Evolutionary conservation across 805 yeast genomes (phyloP), one percentile per base, ranked within the genome.

Genomic region (Pichia gijzeniarum): DNA sequence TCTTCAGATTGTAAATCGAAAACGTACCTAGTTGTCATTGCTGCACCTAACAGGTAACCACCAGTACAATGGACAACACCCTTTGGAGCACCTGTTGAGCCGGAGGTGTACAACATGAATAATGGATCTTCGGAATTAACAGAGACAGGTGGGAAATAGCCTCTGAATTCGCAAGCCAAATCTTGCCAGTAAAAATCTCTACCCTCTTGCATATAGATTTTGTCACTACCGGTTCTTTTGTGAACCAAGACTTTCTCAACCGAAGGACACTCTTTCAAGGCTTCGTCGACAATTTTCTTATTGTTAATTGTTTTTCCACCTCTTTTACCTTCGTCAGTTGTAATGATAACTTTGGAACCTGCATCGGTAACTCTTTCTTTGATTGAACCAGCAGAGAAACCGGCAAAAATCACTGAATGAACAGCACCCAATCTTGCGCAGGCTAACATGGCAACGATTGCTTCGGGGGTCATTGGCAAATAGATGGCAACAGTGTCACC

Each of bases 151-250:
- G 98, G 93, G 57, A 75, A 72, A 71, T 90, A 91, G 50, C 85
- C 80, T 55, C 93, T 84, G 69, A 79, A 85, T 67, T 86, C 86
- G 55, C 69, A 76, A 54, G 79, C 70, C 66, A 87, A 95, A 59
- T 88, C 95, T 62, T 90, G 91, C 96, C 98, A 93, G 90, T 91
- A 87, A 64, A 74, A 79, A 68, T 93, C 99, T 66, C 98, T 81
- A 47, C 83, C 89, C 38, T 74, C 71, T 52, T 74, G 72, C 80
- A 86, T 81, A 49, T 85, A 82, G 51, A 88, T 80, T 48, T 74
- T 79, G 46, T 73, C 68, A 57, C 77, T 75, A 48, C 93, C 95
- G 28, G 96, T 90, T 70, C 99, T 82, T 70, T 82, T 77, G 74
- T 77, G 85, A 34, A 93, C 97, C 42, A 93, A 71, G 37, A 90